phyloP scores from a whole-genome alignment of 306 rosid species.

The Sindora glabra region DNA sequence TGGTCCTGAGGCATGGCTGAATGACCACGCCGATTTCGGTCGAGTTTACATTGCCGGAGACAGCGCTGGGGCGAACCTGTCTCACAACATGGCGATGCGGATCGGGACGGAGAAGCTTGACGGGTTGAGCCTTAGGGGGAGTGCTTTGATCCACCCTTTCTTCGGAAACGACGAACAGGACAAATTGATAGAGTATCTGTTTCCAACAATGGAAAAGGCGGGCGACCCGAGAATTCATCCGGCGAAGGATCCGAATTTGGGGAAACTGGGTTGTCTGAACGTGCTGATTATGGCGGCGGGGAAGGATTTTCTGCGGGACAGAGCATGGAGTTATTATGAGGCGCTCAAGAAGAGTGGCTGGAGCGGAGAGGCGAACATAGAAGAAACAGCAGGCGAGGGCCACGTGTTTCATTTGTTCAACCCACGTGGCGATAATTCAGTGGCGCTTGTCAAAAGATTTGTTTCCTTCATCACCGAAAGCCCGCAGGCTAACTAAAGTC shows the following conservation, averaged over 20 bases:
- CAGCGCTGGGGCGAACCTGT: constrained; percentile 59
- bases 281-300: constrained; percentile 32
- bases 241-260: constrained; percentile 24
- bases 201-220: constrained; percentile 7
- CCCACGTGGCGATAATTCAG: constrained; percentile 14
- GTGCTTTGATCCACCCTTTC: constrained; percentile 43
- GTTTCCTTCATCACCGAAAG: constrained; percentile 19
- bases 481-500: too few species aligned
- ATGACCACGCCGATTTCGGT: constrained; percentile 13
- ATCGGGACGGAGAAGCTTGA: neutral
- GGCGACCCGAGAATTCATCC: constrained; percentile 28
- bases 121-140: constrained; percentile 20
- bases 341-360: constrained; percentile 34
- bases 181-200: constrained; percentile 6
- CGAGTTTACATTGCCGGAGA: constrained; percentile 45
- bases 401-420: constrained; percentile 34
- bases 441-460: constrained; percentile 2
- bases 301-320: constrained; percentile 19
- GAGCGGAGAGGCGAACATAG: constrained; percentile 21
- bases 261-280: constrained; percentile 17
- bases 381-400: constrained; percentile 26
- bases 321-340: constrained; percentile 28
- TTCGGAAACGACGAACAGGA: constrained; percentile 24
- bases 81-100: constrained; percentile 31
- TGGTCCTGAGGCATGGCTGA: constrained; percentile 45